phyloP scores from a whole-genome alignment of 176 grass and related monocot species.

The Avena eriantha region DNA sequence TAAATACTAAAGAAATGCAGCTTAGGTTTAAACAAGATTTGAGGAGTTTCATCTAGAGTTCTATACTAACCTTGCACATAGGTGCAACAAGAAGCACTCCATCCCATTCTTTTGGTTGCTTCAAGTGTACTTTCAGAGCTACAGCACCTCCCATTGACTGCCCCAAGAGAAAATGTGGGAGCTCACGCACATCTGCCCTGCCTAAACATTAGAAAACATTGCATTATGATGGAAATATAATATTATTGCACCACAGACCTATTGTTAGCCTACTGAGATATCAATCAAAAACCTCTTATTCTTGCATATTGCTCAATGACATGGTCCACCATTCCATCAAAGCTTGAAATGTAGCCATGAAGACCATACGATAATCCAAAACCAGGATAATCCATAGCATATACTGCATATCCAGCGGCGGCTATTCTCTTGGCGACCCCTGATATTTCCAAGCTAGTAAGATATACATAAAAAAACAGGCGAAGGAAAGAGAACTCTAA shows the following conservation, averaged over 20 bases:
- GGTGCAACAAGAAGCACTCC: constrained; percentile 93
- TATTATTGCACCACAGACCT: constrained; percentile 14
- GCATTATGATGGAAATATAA: constrained; percentile 35
- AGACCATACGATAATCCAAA: constrained; percentile 94
- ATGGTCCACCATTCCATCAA: constrained; percentile 98
- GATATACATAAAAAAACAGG: constrained; percentile 31
- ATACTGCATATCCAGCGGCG: constrained; percentile 78
- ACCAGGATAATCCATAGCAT: constrained; percentile 97
- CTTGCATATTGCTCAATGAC: constrained; percentile 87
- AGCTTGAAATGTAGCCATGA: constrained; percentile 93
- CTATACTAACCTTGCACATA: constrained; percentile 90
- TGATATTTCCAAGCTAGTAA: constrained; percentile 51
- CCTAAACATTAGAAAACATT: constrained; percentile 49
- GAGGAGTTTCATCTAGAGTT: constrained; percentile 4
- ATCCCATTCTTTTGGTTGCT: constrained; percentile 80
- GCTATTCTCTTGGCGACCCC: constrained; percentile 91
- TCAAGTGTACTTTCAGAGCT: constrained; percentile 88
- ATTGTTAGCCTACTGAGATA: constrained; percentile 37
- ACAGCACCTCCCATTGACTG: constrained; percentile 99
- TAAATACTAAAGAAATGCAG: constrained; percentile 16
- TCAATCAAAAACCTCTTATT: constrained; percentile 68
- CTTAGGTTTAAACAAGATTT: constrained; percentile 33
- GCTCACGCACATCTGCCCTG: constrained; percentile 53
- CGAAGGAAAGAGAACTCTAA: constrained; percentile 21
- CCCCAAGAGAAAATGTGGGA: constrained; percentile 84